A percentile compares a stretch with the other conserved stretches of the same genome.
Conservation (phyloP, 177 flowering plant species). For the Vitis hybrid region DNA sequence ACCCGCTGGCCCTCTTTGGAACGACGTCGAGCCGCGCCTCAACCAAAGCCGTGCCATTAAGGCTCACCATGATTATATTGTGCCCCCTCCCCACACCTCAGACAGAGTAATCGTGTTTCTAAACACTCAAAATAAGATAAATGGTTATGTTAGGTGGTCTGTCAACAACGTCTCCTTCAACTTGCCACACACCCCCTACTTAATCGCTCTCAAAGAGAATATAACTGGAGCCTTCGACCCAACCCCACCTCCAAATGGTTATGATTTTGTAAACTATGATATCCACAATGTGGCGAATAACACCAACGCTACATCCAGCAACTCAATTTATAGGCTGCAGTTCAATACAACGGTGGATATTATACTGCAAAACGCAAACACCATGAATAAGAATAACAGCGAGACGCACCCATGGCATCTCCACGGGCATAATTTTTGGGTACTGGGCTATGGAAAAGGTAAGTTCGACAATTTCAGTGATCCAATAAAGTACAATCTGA, state of each 20-base stretch:
- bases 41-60: constrained; percentile 53
- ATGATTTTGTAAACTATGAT: constrained; percentile 51
- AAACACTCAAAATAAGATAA: constrained; percentile 71
- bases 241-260: constrained; percentile 58
- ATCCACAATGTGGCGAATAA: constrained; percentile 37
- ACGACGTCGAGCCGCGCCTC: constrained; percentile 38
- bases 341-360: constrained; percentile 80
- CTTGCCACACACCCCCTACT: constrained; percentile 76
- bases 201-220: constrained; percentile 58
- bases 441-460: constrained; percentile 78
- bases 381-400: constrained; percentile 45
- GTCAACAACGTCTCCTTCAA: constrained; percentile 76
- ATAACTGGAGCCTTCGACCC: constrained; percentile 41
- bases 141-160: constrained; percentile 57
- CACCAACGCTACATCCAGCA: constrained; percentile 50
- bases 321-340: constrained; percentile 49
- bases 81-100: constrained; percentile 53
- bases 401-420: constrained; percentile 99
- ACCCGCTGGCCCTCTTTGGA: constrained; percentile 64
- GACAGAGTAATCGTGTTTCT: constrained; percentile 63
- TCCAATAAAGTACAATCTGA: constrained; percentile 60
- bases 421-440: constrained; percentile 98
- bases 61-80: constrained; percentile 46
- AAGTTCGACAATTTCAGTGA: constrained; percentile 56
- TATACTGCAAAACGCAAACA: constrained; percentile 75